These are phyloP conservation scores for Gymnopus androsaceus DNA, from an alignment of 1,284 basidiomycete genomes.

Conservation along the genomic window DNA sequence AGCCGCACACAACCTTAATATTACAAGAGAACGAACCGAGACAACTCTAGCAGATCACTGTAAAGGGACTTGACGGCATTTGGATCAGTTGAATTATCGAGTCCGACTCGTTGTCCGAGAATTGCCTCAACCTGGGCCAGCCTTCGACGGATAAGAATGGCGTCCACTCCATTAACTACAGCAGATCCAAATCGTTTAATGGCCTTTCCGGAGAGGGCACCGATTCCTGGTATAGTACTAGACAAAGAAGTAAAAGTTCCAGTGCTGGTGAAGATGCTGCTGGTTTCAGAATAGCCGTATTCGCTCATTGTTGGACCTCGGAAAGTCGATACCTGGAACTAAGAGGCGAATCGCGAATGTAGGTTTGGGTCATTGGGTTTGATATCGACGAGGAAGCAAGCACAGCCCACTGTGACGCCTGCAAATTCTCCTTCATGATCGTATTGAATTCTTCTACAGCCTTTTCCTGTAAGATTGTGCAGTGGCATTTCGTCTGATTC, in stretches of 20 bases:
- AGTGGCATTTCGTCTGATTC: too few species aligned
- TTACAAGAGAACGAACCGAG: neutral
- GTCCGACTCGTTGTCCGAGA: neutral
- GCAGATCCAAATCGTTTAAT: conserved; percentile 7
- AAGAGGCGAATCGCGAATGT: too few species aligned
- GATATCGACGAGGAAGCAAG: too few species aligned
- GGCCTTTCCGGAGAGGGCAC: conserved; percentile 8
- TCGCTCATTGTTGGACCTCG: too few species aligned
- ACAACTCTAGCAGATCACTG: conserved; percentile 7
- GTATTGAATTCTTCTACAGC: too few species aligned
- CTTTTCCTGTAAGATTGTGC: too few species aligned
- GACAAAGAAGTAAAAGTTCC: neutral
- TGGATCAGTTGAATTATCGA: neutral
- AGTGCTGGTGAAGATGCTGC: neutral
- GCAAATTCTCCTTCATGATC: too few species aligned
- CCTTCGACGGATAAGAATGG: conserved; percentile 1
- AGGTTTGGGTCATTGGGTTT: too few species aligned
- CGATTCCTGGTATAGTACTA: conserved; percentile 4
- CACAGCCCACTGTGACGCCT: too few species aligned
- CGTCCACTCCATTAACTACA: conserved; percentile 7
- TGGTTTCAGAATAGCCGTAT: neutral
- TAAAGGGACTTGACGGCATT: neutral
- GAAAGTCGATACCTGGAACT: too few species aligned
- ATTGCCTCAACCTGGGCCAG: conserved; percentile 1
- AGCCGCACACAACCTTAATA: neutral